Percentiles rank a stretch among this genome's conserved stretches.
Conservation (phyloP, 2,329 filamentous ascomycete genomes). For the Falciphora oryzae region DNA sequence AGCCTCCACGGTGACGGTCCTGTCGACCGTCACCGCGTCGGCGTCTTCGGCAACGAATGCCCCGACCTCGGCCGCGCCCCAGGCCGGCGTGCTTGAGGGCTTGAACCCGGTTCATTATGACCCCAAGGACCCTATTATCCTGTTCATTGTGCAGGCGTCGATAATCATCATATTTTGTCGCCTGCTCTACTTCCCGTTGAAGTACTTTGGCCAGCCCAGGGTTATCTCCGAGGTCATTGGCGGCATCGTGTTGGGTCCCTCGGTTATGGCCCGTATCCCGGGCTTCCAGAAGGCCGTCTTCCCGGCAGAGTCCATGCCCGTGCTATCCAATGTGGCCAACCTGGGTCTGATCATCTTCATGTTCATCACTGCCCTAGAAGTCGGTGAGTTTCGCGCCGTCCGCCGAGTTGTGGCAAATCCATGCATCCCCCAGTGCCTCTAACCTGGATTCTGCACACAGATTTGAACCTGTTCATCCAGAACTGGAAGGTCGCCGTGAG, state of each 20-base stretch:
- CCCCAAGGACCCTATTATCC: constrained; percentile 56
- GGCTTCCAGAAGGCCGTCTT: constrained; percentile 74
- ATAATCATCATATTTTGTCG: constrained; percentile 74
- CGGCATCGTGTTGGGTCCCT: constrained; percentile 76
- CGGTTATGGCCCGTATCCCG: constrained; percentile 80
- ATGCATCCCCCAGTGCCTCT: too few relatives aligned
- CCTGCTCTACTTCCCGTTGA: constrained; percentile 64
- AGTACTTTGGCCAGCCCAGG: constrained; percentile 64
- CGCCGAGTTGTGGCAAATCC: background rate
- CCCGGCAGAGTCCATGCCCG: constrained; percentile 66
- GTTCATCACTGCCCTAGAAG: constrained; percentile 79
- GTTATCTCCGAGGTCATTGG: constrained; percentile 46
- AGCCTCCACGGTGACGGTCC: constrained; percentile 14
- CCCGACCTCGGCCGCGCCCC: constrained; percentile 18
- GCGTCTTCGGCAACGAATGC: constrained; percentile 25
- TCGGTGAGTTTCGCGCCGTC: constrained; percentile 4
- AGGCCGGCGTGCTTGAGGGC: constrained; percentile 56
- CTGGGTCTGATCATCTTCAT: constrained; percentile 79
- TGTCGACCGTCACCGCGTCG: constrained; percentile 14
- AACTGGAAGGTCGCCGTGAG: constrained; percentile 78
- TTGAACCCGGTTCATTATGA: constrained; percentile 58
- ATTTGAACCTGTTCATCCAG: constrained; percentile 67
- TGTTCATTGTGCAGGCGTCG: constrained; percentile 62
- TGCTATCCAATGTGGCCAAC: constrained; percentile 72
- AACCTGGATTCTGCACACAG: constrained; percentile 24